A percentile compares a stretch with the other conserved stretches of the same genome.
phyloP scores from a whole-genome alignment of 371 early-diverging fungal species.

The Rhizopus stolonifer region DNA sequence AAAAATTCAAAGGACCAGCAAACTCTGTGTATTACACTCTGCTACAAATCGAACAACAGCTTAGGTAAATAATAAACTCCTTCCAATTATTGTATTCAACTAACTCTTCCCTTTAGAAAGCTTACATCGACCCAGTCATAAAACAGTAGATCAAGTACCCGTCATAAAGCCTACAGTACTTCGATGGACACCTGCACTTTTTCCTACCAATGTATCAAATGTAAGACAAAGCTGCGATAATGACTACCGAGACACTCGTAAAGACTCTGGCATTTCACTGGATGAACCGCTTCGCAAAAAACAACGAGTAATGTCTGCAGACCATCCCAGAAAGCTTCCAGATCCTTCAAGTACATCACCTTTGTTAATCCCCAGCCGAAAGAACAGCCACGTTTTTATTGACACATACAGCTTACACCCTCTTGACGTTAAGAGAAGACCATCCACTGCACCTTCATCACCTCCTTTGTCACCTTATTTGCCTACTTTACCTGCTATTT shows the following conservation, averaged over 20 bases:
- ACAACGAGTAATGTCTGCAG: constrained; percentile 32
- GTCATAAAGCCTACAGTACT: constrained; percentile 45
- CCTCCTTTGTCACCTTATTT: constrained; percentile 10
- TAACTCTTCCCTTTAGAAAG: neutral
- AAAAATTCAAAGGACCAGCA: constrained; percentile 24
- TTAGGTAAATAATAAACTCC: neutral
- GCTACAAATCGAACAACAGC: constrained; percentile 26
- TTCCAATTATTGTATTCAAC: too few relatives aligned
- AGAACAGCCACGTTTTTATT: constrained; percentile 8
- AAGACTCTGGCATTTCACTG: constrained; percentile 40
- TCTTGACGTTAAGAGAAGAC: constrained; percentile 18
- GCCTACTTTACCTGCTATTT: constrained; percentile 22
- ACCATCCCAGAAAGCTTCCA: constrained; percentile 32
- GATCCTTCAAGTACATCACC: constrained; percentile 22
- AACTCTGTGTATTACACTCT: constrained; percentile 29
- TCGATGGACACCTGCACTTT: constrained; percentile 33
- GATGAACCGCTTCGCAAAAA: constrained; percentile 35
- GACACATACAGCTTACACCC: constrained; percentile 28
- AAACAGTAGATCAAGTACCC: constrained; percentile 27
- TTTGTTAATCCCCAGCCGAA: constrained; percentile 12
- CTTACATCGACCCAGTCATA: neutral
- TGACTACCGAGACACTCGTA: constrained; percentile 12
- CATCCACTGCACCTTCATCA: constrained; percentile 18
- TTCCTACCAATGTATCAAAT: constrained; percentile 6
- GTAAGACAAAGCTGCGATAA: constrained; percentile 7